Base-by-base conservation (phyloP, 371 early-diverging fungal genomes). In the Batrachochytrium dendrobatidis region DNA sequence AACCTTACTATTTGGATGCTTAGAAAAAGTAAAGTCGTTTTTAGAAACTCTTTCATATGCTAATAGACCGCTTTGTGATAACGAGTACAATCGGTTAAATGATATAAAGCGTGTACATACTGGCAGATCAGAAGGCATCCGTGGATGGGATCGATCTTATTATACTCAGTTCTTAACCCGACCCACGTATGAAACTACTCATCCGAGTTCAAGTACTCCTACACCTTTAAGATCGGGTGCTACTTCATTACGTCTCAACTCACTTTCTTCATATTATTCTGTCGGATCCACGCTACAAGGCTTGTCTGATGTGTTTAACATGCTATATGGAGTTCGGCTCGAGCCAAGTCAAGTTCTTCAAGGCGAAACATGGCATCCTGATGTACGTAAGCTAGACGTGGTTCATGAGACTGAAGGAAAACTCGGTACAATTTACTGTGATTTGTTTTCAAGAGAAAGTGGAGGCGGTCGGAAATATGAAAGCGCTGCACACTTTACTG, bases 401-500 rank as follows among this genome's bases (percentile, higher is more conserved):
- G 71, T 92, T 17, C 89, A 90, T 64, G 93, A 94, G 65, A 62
- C 70, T 25, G 90, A 89, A 30, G 88, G 85, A 30, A 34, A 55
- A 33, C 80, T 95, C 48, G 98, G 97, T 17, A 83, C 86, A 0
- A 89, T 98, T 10, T 98, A 96, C 66, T 92, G 93, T 60, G 98
- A 98, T 66, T 72, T 95, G 35, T 90, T 87, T 67, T 65, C 71
- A 17, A 82, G 96, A 3, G 58, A 58, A 18, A 62, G 82, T 1
- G 58, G 62, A 25, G 54, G 30, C 20, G 64, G 49, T 18, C 57
- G 67, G 26, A 96, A 95, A 66, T 84, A 83, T 15, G 80, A 84
- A 22, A 82, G 81, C 61, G 91, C 98, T 0, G 96, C 97, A 0
- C 97, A 98, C 70, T 98, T 95, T 64, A 95, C 96, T 0, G 87